These are phyloP conservation scores for Brassica hybrid DNA, from an alignment of 441 rosid genomes.

Conservation along the genomic window DNA sequence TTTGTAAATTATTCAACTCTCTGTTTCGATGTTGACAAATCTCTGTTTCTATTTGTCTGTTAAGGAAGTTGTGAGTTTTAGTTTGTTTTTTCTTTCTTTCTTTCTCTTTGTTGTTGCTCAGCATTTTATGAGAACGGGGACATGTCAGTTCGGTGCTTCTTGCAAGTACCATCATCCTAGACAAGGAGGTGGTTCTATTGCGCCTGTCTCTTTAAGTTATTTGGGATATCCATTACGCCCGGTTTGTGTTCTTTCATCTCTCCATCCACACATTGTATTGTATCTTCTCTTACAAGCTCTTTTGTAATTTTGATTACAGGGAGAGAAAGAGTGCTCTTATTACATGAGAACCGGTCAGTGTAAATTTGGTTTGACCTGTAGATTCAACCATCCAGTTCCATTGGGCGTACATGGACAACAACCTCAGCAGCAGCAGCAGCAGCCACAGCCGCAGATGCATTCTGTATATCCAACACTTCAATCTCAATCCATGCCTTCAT, in stretches of 20 bases:
- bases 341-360: conserved; percentile 93
- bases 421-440: conserved; percentile 52
- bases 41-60: not conserved
- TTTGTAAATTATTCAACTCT: conserved; percentile 32
- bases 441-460: conserved; percentile 1
- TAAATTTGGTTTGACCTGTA: conserved; percentile 89
- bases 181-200: conserved; percentile 53
- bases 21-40: not conserved
- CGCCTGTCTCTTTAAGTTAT: too few relatives aligned
- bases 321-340: conserved; percentile 71
- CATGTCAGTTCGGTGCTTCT: conserved; percentile 85
- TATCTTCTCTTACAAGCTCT: conserved; percentile 63
- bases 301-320: conserved; percentile 53
- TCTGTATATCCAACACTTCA: conserved; percentile 65
- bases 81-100: conserved; percentile 14
- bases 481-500: conserved; percentile 63
- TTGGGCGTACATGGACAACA: too few relatives aligned
- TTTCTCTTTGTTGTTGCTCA: conserved; percentile 30
- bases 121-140: conserved; percentile 88
- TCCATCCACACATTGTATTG: too few relatives aligned
- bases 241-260: too few relatives aligned
- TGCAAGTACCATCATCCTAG: conserved; percentile 96
- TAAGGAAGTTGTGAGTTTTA: not conserved
- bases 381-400: conserved; percentile 77
- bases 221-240: too few relatives aligned